Conservation (phyloP, 1,139 yeast species). For the Kluyveromyces sp. region DNA sequence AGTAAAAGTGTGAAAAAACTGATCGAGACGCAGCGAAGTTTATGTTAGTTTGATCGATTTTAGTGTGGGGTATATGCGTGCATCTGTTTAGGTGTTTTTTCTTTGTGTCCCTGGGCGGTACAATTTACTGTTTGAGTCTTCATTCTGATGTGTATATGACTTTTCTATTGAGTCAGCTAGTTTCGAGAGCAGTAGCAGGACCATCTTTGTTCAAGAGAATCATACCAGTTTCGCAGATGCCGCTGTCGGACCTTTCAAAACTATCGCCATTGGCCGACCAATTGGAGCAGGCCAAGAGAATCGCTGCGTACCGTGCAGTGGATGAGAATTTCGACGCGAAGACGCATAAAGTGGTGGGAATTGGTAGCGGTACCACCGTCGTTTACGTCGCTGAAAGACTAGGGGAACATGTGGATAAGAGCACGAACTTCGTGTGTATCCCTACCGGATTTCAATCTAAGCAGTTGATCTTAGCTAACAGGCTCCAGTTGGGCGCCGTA, state of each 20-base stretch:
- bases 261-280: constrained; percentile 29
- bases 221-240: neutral
- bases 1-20: neutral
- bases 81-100: neutral
- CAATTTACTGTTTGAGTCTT: neutral
- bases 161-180: neutral
- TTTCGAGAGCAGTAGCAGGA: neutral
- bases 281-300: constrained; percentile 49
- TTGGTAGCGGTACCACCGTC: constrained; percentile 96
- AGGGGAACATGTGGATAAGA: constrained; percentile 45
- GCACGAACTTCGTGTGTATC: constrained; percentile 61
- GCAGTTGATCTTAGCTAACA: constrained; percentile 75
- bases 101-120: neutral
- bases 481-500: constrained; percentile 68
- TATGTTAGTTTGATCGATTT: no score
- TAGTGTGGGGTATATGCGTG: no score
- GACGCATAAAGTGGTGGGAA: constrained; percentile 71
- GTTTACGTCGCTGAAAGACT: constrained; percentile 92
- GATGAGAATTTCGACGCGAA: constrained; percentile 70
- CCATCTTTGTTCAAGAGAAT: neutral
- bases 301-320: constrained; percentile 88
- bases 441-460: constrained; percentile 97
- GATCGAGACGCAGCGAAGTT: neutral
- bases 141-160: neutral
- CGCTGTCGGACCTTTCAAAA: constrained; percentile 14